Conservation (phyloP, 495 filamentous ascomycete genomes). For the Tuber melanosporum region DNA sequence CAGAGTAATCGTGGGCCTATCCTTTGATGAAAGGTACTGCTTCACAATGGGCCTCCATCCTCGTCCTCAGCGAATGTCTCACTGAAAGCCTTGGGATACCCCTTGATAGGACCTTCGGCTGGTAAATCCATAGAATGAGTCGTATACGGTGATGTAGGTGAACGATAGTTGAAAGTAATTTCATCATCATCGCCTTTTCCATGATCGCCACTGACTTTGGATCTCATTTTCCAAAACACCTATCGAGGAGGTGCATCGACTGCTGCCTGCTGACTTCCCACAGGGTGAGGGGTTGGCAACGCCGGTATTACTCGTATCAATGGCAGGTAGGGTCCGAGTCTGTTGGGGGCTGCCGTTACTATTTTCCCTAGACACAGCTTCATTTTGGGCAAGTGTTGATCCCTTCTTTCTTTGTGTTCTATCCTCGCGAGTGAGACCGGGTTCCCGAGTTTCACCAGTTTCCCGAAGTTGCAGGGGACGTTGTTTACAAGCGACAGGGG, state of each 20-base stretch:
- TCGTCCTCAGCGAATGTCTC: too few species aligned
- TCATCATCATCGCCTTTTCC: conserved; percentile 29
- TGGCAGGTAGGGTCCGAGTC: conserved; percentile 4
- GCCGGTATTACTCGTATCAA: conserved; percentile 11
- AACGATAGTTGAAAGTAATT: conserved; percentile 30
- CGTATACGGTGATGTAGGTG: conserved; percentile 31
- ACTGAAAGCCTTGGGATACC: too few species aligned
- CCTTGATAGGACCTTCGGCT: too few species aligned
- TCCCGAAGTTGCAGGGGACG: background rate
- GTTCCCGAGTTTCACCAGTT: background rate
- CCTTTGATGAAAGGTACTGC: too few species aligned
- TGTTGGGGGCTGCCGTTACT: background rate
- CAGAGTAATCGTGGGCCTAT: too few species aligned
- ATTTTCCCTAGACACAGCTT: too few species aligned
- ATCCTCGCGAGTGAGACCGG: conserved; percentile 10
- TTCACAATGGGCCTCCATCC: too few species aligned
- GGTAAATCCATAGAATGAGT: too few species aligned
- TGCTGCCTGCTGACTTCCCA: conserved; percentile 8
- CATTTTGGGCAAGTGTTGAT: conserved; percentile 30
- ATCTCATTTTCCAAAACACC: conserved; percentile 47
- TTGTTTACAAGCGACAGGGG: background rate
- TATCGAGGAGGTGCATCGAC: conserved; percentile 41
- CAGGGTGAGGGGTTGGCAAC: conserved; percentile 4
- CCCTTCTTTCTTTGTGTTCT: conserved; percentile 28
- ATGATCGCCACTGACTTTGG: conserved; percentile 15